A percentile compares a stretch with the other conserved stretches of the same genome.
phyloP scores from a whole-genome alignment of 1,139 yeast genomes.

The Kodamaea plutei region DNA sequence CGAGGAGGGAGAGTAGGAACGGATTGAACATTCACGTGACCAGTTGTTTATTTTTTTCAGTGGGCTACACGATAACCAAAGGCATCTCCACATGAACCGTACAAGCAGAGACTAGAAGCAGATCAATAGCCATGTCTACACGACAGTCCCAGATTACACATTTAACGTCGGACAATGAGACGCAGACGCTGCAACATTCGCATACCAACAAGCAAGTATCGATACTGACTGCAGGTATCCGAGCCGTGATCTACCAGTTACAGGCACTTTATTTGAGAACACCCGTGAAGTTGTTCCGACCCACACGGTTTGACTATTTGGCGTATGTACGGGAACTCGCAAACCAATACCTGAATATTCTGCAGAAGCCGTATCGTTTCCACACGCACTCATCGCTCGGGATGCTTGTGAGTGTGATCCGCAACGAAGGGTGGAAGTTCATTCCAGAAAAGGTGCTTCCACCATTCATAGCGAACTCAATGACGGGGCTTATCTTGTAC shows the following conservation, averaged over 20 bases:
- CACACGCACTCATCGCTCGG: constrained; percentile 78
- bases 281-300: constrained; percentile 81
- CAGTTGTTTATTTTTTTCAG: no score
- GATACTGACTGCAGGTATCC: constrained; percentile 70
- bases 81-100: no score
- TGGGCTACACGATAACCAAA: no score
- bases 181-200: constrained; percentile 1
- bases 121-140: neutral
- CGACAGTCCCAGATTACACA: constrained; percentile 1
- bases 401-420: constrained; percentile 63
- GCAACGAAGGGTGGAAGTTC: constrained; percentile 80
- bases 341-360: constrained; percentile 43
- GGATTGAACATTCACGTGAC: no score
- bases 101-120: no score
- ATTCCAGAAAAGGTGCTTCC: constrained; percentile 83
- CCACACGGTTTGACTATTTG: constrained; percentile 83
- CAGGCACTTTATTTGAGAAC: constrained; percentile 77
- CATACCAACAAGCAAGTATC: constrained; percentile 36
- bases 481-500: constrained; percentile 80
- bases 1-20: no score
- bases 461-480: constrained; percentile 81
- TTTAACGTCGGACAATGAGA: neutral
- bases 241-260: constrained; percentile 78
- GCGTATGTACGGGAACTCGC: constrained; percentile 59
- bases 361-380: constrained; percentile 58